Base-by-base conservation (phyloP, 345 rosid species). In the Gossypium turneri region DNA sequence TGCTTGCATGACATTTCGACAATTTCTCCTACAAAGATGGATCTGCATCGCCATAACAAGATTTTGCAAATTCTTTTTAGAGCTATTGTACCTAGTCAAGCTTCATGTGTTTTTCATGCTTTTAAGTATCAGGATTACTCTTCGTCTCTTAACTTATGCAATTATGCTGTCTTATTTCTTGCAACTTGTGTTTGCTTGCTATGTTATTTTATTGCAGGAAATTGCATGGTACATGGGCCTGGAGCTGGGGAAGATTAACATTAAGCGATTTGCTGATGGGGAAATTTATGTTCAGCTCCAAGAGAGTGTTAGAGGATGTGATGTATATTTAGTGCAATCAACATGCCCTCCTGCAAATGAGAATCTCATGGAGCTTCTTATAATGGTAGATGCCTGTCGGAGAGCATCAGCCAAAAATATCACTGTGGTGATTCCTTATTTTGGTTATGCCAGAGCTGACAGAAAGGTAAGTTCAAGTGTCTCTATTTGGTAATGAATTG, bases 331-430 rank as follows among this genome's bases (percentile, higher is more conserved):
- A 61, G 91, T 94, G 76, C 98, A 94, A 77, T 95, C 98, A 61
- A 90, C 98, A n/a, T 92, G 97, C 45, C 95, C 98, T 72, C 98
- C 98, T 3, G 95, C 98, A 11, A 94, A 92, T 74, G 98, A 94
- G 84, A 92, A 94, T 78, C 97, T 94, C 58, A 92, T 94, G 98
- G 98, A 94, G 84, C 97, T 94, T 72, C 85, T 94, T 67, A 82
- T 94, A 62, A 94, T 94, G 97, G 75, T 94, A 59, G 98, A 94
- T 86, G 98, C 98, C 58, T 94, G 97, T 82, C 87, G 97, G 16
- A 85, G 98, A 81, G 98, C 98, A 1, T 94, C 98, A 0, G 98
- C 97, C 74, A 94, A 94, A 79, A 94, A 78, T 78, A 92, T 94
- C 22, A 94, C 97, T 27, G 97, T 91, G 1, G 98, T 94, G 20